Evolutionary conservation across 345 rosid genomes (phyloP).

Genomic region (Hypericum perforatum): DNA sequence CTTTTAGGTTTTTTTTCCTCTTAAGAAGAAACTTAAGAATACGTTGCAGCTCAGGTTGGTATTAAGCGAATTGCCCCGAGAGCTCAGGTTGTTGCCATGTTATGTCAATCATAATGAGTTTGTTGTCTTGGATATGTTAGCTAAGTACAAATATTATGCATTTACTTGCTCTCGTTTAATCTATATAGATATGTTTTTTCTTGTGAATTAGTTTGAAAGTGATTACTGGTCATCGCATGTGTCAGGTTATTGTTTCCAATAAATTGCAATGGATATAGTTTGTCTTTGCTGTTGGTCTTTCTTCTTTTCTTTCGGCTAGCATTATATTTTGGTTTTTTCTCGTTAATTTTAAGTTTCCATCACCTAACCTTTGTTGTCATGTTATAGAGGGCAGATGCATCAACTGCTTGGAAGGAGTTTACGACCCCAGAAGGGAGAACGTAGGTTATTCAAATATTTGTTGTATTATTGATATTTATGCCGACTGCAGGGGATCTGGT

Average conservation of each 20-base stretch:
- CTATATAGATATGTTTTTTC: no score
- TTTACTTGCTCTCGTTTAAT: no score
- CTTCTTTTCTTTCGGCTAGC: not conserved
- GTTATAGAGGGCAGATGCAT: conserved; percentile 92
- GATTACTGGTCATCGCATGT: no score
- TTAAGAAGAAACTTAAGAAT: no score
- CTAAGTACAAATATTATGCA: no score
- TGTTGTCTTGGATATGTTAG: no score
- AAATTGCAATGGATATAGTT: conserved; percentile 19
- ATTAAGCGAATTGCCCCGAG: no score
- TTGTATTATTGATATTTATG: not conserved
- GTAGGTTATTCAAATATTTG: conserved; percentile 28
- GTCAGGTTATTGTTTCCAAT: conserved; percentile 2
- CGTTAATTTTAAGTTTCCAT: not conserved
- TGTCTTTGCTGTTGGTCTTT: conserved; percentile 1
- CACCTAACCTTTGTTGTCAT: not conserved
- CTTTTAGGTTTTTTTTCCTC: no score
- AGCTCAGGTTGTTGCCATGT: no score
- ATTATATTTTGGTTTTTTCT: not conserved
- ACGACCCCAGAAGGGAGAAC: conserved; percentile 79
- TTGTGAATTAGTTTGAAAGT: no score
- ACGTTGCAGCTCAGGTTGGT: no score
- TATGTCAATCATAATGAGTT: no score
- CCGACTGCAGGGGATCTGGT: not conserved
- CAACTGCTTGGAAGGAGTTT: conserved; percentile 99